phyloP scores from a whole-genome alignment of 345 rosid species.

The Crucihimalaya himalaica region DNA sequence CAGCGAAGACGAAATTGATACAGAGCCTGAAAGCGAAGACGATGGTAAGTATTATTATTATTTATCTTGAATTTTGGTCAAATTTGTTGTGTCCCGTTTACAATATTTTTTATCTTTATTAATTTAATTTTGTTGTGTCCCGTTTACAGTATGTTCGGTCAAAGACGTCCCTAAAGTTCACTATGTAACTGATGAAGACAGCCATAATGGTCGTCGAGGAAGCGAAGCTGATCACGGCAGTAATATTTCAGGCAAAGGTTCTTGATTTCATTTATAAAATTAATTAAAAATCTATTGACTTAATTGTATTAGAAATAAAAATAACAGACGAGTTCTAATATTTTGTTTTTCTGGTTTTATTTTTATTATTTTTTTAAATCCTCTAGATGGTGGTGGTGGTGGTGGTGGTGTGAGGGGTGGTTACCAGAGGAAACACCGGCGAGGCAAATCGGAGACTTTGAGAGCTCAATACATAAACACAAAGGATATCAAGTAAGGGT shows the following conservation, averaged over 20 bases:
- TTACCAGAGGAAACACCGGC: constrained; percentile 61
- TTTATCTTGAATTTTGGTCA: not conserved
- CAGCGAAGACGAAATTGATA: constrained; percentile 92
- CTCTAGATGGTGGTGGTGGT: constrained; percentile 48
- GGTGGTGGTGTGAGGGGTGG: constrained; percentile 48
- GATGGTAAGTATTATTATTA: constrained; percentile 53
- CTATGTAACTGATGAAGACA: constrained; percentile 18
- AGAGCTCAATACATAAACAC: constrained; percentile 88
- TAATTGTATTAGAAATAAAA: not conserved
- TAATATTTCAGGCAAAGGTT: constrained; percentile 57
- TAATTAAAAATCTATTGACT: too few relatives aligned
- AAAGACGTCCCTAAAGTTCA: constrained; percentile 16
- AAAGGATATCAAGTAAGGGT: constrained; percentile 81
- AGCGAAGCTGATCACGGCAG: constrained; percentile 41
- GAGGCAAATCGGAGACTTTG: constrained; percentile 96
- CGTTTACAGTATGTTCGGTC: constrained; percentile 33
- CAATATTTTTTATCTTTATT: not conserved
- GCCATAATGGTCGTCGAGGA: constrained; percentile 19
- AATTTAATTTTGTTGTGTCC: not conserved
- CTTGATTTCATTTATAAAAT: too few relatives aligned
- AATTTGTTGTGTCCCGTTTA: too few relatives aligned
- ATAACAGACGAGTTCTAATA: not conserved
- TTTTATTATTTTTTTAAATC: constrained; percentile 7
- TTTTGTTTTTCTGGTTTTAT: not conserved
- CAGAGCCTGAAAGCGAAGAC: constrained; percentile 93